phyloP scores from a whole-genome alignment of 768 basidiomycete genomes.

The Rhizopogon salebrosus region DNA sequence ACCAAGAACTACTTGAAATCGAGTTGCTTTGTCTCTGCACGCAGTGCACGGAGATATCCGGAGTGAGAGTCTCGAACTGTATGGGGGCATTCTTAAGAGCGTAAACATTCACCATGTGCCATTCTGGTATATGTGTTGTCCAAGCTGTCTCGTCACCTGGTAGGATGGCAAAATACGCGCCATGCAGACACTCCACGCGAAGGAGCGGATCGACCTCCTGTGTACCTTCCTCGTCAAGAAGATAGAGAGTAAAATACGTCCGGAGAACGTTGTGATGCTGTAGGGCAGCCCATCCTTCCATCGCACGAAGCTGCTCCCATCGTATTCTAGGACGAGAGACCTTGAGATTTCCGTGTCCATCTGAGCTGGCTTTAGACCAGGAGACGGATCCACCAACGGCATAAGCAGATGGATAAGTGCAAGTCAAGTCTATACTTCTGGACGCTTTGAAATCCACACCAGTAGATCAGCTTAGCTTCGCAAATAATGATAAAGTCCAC shows the following conservation, averaged over 20 bases:
- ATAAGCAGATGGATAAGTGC: slow-evolving; percentile 55
- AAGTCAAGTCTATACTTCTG: slow-evolving; percentile 42
- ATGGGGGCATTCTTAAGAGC: slow-evolving; percentile 48
- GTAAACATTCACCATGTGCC: slow-evolving; percentile 90
- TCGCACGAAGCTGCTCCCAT: slow-evolving; percentile 69
- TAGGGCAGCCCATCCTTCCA: slow-evolving; percentile 83
- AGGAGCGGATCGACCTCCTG: slow-evolving; percentile 37
- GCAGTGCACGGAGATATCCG: slow-evolving; percentile 41
- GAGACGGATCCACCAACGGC: slow-evolving; percentile 55
- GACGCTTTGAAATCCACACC: slow-evolving; percentile 33
- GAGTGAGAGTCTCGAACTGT: slow-evolving; percentile 42
- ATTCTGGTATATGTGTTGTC: slow-evolving; percentile 35
- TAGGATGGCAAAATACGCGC: slow-evolving; percentile 70
- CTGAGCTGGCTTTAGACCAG: slow-evolving; percentile 47
- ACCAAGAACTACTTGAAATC: slow-evolving; percentile 68
- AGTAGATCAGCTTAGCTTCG: not conserved
- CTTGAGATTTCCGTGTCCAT: slow-evolving; percentile 42
- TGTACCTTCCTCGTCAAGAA: slow-evolving; percentile 26
- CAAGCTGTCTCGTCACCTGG: slow-evolving; percentile 31
- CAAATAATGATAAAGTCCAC: slow-evolving; percentile 32
- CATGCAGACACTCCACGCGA: slow-evolving; percentile 59
- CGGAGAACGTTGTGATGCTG: slow-evolving; percentile 76
- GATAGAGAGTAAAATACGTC: slow-evolving; percentile 54
- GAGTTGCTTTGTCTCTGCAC: slow-evolving; percentile 30
- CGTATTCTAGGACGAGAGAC: slow-evolving; percentile 64